Base-by-base conservation (phyloP, 768 basidiomycete species). In the Tylopilus intermedius region DNA sequence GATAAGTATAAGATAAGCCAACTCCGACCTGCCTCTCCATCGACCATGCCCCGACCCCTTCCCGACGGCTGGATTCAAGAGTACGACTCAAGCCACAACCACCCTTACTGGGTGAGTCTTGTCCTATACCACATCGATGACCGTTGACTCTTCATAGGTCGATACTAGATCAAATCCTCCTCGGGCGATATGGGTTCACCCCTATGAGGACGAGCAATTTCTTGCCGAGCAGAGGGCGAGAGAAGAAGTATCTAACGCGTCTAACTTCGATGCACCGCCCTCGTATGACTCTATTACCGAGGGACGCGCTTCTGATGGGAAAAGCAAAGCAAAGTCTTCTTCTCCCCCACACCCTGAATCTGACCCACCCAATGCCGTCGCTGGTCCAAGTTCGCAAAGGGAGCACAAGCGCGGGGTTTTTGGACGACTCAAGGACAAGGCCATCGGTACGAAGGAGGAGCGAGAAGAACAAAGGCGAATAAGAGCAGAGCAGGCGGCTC, bases 181-280 rank as follows among this genome's bases (percentile, higher is more conserved):
- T 1, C 78, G 86, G 0, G 75, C 80, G 0, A 87, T 81, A 59
- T 90, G 86, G 88, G 74, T 75, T 1, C 86, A 90, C 61, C 86
- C 88, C 1, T 79, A 79, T 53, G 83, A 88, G 51, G 85, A 88
- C 62, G 79, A 82, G 43, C 73, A 79, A 47, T 88, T 77, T 65
- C 72, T 86, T n/a, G 58, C 54, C 5, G 76, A 79, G 43, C 78
- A 84, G 8, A 65, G 63, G 49, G 70, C 75, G 51, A 75, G 76
- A 55, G 58, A 72, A 15, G 58, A 58, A 15, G 57, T 56, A 13
- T 39, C 51, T 1, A 2, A 26, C 14, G 39, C 42, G 6, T 3
- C 50, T 15, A 42, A 52, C 5, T 21, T 49, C 33, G 57, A 50
- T n/a, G 61, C 51, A 1, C 67, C 67, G 4, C 67, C 67, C 24